Conservation (phyloP, 177 flowering plant genomes). For the Vitis hybrid region DNA sequence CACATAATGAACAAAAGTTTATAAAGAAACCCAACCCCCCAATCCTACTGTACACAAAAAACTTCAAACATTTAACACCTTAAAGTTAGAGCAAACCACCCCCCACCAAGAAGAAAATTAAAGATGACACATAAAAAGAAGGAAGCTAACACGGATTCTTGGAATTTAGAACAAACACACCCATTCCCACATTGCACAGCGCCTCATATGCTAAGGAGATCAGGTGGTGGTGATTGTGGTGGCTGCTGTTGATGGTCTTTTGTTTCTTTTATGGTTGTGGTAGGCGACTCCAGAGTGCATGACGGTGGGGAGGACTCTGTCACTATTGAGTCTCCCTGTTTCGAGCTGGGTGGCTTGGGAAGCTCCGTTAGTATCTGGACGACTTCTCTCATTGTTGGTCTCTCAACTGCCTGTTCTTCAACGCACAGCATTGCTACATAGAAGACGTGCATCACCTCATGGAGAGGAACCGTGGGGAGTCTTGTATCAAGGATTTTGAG, state of each 20-base stretch:
- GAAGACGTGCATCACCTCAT: conserved; percentile 94
- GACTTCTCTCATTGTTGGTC: conserved; percentile 98
- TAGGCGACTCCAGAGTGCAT: conserved; percentile 32
- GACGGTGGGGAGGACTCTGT: conserved; percentile 37
- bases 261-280: conserved; percentile 21
- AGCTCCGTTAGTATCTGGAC: conserved; percentile 89
- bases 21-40: conserved; percentile 8
- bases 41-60: conserved; percentile 27
- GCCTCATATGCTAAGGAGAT: conserved; percentile 81
- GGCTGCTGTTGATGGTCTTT: conserved; percentile 40
- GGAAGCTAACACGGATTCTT: conserved; percentile 9
- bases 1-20: conserved; percentile 3
- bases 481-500: conserved; percentile 78
- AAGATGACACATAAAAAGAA: not conserved
- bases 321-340: conserved; percentile 34
- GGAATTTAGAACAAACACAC: conserved; percentile 10
- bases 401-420: conserved; percentile 92
- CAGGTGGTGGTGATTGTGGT: conserved; percentile 55
- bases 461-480: conserved; percentile 75
- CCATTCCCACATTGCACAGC: not conserved
- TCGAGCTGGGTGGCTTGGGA: conserved; percentile 50
- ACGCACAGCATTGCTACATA: conserved; percentile 97
- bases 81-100: conserved; percentile 22
- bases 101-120: conserved; percentile 3
- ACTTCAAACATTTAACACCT: conserved; percentile 9